Evolutionary conservation across 1,284 basidiomycete species (phyloP).

Genomic region (Rhodotorula glutinis): DNA sequence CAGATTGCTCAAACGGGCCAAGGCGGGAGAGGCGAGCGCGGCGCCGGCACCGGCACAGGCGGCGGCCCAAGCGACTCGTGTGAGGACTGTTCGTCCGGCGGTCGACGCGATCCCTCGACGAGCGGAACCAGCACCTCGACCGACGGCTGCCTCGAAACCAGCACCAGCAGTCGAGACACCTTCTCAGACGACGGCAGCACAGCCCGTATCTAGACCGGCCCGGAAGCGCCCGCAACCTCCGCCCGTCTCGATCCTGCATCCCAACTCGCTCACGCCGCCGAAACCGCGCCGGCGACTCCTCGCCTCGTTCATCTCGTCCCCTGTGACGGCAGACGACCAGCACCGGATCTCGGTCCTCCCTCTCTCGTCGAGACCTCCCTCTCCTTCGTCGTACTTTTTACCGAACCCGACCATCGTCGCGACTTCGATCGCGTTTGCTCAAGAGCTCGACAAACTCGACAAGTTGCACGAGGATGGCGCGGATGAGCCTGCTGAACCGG

Average conservation of each 20-base stretch:
- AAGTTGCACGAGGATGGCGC: constrained; percentile 32
- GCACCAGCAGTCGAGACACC: neutral
- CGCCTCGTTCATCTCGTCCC: constrained; percentile 7
- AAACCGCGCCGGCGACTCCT: constrained; percentile 10
- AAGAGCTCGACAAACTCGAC: constrained; percentile 23
- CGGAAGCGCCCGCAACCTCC: neutral
- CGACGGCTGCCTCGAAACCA: neutral
- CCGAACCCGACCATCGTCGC: constrained; percentile 30
- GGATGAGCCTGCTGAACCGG: neutral
- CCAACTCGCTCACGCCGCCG: constrained; percentile 13
- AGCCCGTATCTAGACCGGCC: neutral
- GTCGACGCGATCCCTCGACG: no score
- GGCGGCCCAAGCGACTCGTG: neutral
- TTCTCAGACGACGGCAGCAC: no score
- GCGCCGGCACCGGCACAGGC: neutral
- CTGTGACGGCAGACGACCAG: neutral
- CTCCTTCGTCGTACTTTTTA: constrained; percentile 31
- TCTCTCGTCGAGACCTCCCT: no score
- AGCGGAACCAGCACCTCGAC: neutral
- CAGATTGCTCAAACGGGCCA: constrained; percentile 30
- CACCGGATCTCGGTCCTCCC: no score
- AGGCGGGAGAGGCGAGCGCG: constrained; percentile 7
- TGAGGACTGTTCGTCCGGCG: neutral
- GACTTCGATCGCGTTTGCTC: constrained; percentile 18
- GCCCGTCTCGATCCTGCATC: constrained; percentile 14